phyloP scores from a whole-genome alignment of 129 eudicot species.

The Helianthus tuberosus region DNA sequence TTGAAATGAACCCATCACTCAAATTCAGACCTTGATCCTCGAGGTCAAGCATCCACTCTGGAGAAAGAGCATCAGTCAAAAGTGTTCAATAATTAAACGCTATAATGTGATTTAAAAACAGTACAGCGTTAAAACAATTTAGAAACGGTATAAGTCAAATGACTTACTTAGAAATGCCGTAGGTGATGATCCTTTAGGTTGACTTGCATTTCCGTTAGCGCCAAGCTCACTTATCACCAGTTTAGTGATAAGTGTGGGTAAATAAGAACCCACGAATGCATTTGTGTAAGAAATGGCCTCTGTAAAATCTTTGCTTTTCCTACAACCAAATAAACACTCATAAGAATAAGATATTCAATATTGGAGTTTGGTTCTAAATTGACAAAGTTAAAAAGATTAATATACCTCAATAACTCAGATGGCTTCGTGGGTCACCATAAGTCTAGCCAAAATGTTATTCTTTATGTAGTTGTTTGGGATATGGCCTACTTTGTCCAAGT shows the following conservation, averaged over 20 bases:
- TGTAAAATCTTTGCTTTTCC: constrained; percentile 53
- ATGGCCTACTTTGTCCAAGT: constrained; percentile 43
- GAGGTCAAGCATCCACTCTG: constrained; percentile 69
- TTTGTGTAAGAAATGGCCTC: constrained; percentile 58
- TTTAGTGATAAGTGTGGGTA: constrained; percentile 49
- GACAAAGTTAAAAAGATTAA: too few species aligned
- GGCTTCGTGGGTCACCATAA: constrained; percentile 71
- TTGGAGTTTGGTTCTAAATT: not conserved
- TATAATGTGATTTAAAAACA: not conserved
- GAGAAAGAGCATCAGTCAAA: constrained; percentile 11
- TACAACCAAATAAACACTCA: constrained; percentile 30
- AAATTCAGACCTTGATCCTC: constrained; percentile 62
- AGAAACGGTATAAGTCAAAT: not conserved
- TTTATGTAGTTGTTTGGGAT: constrained; percentile 47
- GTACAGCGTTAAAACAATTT: not conserved
- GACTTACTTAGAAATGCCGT: constrained; percentile 63
- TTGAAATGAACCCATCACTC: constrained; percentile 50
- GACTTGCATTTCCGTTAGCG: constrained; percentile 36
- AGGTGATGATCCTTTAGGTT: constrained; percentile 68
- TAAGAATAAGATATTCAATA: too few species aligned
- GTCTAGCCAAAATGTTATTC: constrained; percentile 50
- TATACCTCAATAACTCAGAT: constrained; percentile 61
- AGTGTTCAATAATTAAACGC: not conserved
- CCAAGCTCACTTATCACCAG: constrained; percentile 55
- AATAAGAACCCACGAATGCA: constrained; percentile 61